A percentile compares a stretch with the other conserved stretches of the same genome.
Evolutionary conservation across 257 asterid species (phyloP).

Genomic region (Osmanthus fragrans): DNA sequence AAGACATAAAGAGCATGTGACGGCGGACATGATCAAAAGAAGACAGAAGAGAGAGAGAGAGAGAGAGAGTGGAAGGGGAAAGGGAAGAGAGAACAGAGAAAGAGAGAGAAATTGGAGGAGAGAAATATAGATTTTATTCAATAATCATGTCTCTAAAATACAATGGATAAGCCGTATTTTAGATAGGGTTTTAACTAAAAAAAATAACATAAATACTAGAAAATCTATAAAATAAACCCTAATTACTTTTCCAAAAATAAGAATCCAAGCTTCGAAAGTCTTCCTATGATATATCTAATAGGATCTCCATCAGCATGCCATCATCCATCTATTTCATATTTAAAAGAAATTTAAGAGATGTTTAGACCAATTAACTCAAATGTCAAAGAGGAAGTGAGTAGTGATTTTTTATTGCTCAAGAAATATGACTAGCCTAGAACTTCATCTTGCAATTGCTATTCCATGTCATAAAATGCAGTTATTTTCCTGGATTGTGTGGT

Average conservation of each 20-base stretch:
- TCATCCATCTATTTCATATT: background rate
- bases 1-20: background rate
- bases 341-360: constrained; percentile 2
- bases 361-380: constrained; percentile 7
- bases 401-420: background rate
- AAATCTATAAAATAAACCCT: too few species aligned
- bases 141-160: background rate
- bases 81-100: background rate
- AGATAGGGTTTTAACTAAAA: background rate
- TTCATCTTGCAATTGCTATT: background rate
- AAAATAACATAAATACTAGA: background rate
- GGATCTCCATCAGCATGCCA: background rate
- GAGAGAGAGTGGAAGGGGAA: background rate
- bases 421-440: background rate
- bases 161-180: background rate
- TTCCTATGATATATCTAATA: background rate
- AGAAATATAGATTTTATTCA: too few species aligned
- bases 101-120: background rate
- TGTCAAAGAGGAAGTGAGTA: background rate
- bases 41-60: background rate
- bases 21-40: background rate
- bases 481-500: background rate
- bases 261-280: background rate
- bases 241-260: background rate
- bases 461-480: background rate